Evolutionary conservation across 75 land plant species (phyloP), one percentile per base, ranked within the genome.

Genomic region (Picea glauca): DNA sequence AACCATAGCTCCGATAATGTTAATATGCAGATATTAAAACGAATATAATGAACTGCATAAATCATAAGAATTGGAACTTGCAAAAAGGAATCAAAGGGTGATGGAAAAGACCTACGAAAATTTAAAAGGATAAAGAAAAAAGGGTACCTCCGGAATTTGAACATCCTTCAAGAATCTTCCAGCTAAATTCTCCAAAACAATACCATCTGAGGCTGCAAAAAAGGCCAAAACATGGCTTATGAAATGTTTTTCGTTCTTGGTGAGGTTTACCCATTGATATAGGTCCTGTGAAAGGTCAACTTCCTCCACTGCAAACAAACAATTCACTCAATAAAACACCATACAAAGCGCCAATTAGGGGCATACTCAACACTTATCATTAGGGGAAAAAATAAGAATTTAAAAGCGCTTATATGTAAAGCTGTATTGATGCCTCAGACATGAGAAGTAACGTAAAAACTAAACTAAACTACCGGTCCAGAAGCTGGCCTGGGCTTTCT

Each of bases 151-250:
- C 26, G 96, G 86, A 9, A 93, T 75, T 68, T 93, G 94, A 67
- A 93, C 83, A 54, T 93, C 96, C 43, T 86, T 88, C 78, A 93
- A 63, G 79, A 93, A 93, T 31, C 96, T 83, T 21, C 80, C 84
- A 66, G 94, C 96, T 77, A 93, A 78, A 74, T 93, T 93, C 72
- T 93, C 94, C 74, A 93, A 80, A 38, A 93, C 96, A 78, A 93
- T 93, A 46, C 96, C 96, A 82, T 93, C 96, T 50, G 94, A 91
- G 13, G 96, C 90, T 3, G 96, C 94, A 63, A 93, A 93, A 63
- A 93, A 93, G 31, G 96, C 96, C 38, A 93, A 79, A 0, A 93
- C 88, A 74, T 93, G 94, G 77, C 86, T 86, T 35, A 92, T 85
- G 72, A 93, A 93, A 78, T 92, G 92, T 60, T 77, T 79, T 78